Evolutionary conservation across 306 rosid genomes (phyloP).

Genomic region (Dalbergia oliveri): DNA sequence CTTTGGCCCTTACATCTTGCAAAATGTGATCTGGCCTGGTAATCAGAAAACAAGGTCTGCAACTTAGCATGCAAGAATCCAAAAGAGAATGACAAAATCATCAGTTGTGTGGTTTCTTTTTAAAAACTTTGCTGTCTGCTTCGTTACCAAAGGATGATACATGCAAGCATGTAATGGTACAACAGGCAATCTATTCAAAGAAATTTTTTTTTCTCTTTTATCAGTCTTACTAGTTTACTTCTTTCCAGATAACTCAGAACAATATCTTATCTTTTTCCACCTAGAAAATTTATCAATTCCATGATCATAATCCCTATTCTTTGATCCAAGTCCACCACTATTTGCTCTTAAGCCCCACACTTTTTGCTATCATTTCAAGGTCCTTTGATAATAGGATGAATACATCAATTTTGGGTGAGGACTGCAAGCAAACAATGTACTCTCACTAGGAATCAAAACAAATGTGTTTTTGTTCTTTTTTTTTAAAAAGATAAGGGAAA

Average conservation of each 20-base stretch:
- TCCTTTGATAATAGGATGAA: conserved; percentile 20
- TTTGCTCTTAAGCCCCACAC: neutral
- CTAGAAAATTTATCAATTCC: neutral
- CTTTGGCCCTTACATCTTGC: conserved; percentile 88
- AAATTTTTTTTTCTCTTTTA: neutral
- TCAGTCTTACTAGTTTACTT: conserved; percentile 14
- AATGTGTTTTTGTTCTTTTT: neutral
- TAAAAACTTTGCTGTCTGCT: conserved; percentile 4
- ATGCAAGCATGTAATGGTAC: neutral
- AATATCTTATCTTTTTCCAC: neutral
- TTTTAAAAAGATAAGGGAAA: neutral
- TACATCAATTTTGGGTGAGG: conserved; percentile 17
- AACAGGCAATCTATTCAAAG: conserved; percentile 1
- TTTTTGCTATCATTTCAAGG: conserved; percentile 20
- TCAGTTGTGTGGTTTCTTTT: neutral
- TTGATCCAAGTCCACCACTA: conserved; percentile 25
- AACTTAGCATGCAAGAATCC: conserved; percentile 39
- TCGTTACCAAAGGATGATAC: conserved; percentile 35
- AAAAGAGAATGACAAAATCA: conserved; percentile 27
- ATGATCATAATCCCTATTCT: neutral
- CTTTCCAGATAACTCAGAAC: conserved; percentile 24
- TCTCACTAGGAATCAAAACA: conserved; percentile 19
- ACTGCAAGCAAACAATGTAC: conserved; percentile 15
- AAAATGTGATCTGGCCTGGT: conserved; percentile 92
- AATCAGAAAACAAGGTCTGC: conserved; percentile 41